phyloP scores from a whole-genome alignment of 163 green algal species.

The Chlamydomonas reinhardtii region DNA sequence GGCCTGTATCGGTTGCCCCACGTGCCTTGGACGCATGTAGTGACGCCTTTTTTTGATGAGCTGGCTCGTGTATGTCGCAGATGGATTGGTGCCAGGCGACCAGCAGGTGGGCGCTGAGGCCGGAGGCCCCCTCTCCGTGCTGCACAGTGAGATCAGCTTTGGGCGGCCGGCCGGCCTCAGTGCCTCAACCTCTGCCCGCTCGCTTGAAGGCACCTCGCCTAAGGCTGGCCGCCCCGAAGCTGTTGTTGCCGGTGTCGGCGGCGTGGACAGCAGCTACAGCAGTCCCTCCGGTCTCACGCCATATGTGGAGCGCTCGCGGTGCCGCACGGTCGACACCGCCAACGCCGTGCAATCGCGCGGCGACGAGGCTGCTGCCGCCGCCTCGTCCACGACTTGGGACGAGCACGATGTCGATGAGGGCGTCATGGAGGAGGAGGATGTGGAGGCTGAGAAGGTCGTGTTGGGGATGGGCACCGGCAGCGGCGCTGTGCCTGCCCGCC shows the following conservation, averaged over 20 bases:
- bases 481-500: neutral
- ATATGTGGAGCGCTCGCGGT: neutral
- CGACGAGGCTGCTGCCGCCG: neutral
- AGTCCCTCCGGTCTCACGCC: neutral
- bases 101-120: too few relatives aligned
- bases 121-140: neutral
- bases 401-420: too few relatives aligned
- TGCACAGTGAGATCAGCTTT: neutral
- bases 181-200: neutral
- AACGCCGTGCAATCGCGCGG: too few relatives aligned
- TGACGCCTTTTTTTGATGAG: too few relatives aligned
- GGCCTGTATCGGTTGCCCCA: too few relatives aligned
- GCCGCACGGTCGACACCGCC: too few relatives aligned
- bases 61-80: too few relatives aligned
- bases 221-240: too few relatives aligned
- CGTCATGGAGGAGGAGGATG: too few relatives aligned
- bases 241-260: too few relatives aligned
- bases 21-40: too few relatives aligned
- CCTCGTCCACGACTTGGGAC: neutral
- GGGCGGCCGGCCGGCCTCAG: neutral
- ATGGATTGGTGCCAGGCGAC: too few relatives aligned
- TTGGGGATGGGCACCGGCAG: neutral
- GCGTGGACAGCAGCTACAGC: neutral
- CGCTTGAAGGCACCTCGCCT: neutral
- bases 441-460: neutral